Conservation (phyloP, 306 rosid genomes). For the Dalbergia cochinchinensis region DNA sequence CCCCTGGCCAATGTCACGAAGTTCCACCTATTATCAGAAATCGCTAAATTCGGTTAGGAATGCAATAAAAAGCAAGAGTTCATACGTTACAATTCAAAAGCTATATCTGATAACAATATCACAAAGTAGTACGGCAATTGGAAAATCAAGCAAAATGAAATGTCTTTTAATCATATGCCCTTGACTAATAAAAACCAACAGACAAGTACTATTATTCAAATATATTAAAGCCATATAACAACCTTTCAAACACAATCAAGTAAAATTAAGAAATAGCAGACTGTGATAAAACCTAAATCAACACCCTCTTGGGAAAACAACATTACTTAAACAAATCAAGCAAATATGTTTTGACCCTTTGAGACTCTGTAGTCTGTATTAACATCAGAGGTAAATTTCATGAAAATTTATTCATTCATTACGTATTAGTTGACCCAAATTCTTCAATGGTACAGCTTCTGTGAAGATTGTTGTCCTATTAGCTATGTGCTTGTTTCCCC, state of each 20-base stretch:
- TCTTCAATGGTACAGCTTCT: slow-evolving; percentile 16
- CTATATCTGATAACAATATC: slow-evolving; percentile 15
- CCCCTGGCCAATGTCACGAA: slow-evolving; percentile 85
- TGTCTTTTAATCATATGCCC: slow-evolving; percentile 19
- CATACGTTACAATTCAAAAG: slow-evolving; percentile 17
- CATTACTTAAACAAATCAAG: slow-evolving; percentile 27
- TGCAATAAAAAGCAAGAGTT: slow-evolving; percentile 11
- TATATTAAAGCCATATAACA: background rate
- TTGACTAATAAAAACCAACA: slow-evolving; percentile 34
- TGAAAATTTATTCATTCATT: slow-evolving; percentile 13
- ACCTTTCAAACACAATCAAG: slow-evolving; percentile 20
- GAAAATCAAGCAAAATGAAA: slow-evolving; percentile 30
- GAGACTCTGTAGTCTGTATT: background rate
- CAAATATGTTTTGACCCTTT: background rate
- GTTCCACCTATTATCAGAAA: slow-evolving; percentile 76
- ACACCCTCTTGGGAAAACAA: slow-evolving; percentile 20
- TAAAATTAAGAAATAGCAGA: background rate
- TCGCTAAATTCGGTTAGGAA: slow-evolving; percentile 28
- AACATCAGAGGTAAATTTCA: slow-evolving; percentile 9
- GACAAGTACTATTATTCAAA: background rate
- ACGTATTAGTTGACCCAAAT: background rate
- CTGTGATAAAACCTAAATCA: slow-evolving; percentile 17
- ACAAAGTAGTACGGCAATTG: background rate
- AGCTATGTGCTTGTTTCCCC: background rate
- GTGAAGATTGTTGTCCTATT: slow-evolving; percentile 4